Base-by-base conservation (phyloP, 495 filamentous ascomycete genomes). In the Aspergillus egyptiacus region DNA sequence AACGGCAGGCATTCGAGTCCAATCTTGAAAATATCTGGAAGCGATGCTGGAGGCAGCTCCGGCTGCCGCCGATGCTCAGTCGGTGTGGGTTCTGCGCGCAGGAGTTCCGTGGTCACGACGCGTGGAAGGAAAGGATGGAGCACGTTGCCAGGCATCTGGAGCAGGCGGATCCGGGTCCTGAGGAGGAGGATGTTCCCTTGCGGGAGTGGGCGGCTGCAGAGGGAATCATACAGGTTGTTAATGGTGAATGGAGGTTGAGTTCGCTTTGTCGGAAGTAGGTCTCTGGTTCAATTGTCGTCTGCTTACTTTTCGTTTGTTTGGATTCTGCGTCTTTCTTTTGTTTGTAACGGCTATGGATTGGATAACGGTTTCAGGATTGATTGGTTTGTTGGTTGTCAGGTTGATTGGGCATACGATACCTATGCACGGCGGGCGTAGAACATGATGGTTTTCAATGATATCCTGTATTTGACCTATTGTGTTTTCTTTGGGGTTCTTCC, bases 101-200 rank as follows among this genome's bases (percentile, higher is more conserved):
- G 27, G 48, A 55, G 5, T 97, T 96, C 56, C 61, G 68, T 2
- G 87, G 86, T 7, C 20, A 53, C 2, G 73, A 67, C 3, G 81
- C 77, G 22, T 96, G 90, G 90, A 86, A 95, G 47, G 73, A 81
- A 36, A 74, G 89, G 17, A 88, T 96, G 81, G 91, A 97, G 64
- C 91, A 97, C 64, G 84, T 96, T 8, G 91, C 86, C 0, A 80
- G 82, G 38, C 90, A 94, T 58, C 75, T 89, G 45, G 87, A 91
- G 65, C 72, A 73, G 17, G 74, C 59, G 0, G 59, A 65, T 13
- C 50, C 63, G 1, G 55, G 63, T 6, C 40, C 54, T 8, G 72
- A 71, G 43, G 37, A 15, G 0, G 69, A 73, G 47, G 81, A 84
- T 57, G 36, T 58, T 24, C 62, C 51, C 8, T 54, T 83, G n/a